Conservation (phyloP, 1,284 basidiomycete species). For the Austroboletus niveus region DNA sequence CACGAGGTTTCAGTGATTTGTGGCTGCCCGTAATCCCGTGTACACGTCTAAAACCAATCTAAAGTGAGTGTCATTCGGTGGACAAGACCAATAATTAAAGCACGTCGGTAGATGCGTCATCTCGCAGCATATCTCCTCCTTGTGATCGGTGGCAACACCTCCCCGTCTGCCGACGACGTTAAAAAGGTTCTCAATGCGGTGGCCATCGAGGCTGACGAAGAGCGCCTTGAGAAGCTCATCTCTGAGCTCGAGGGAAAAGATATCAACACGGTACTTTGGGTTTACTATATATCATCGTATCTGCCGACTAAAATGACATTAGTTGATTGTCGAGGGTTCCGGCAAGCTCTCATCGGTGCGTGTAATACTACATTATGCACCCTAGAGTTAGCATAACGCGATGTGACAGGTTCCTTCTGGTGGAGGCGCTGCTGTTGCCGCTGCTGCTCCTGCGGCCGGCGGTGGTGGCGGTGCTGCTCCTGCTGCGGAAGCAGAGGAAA, state of each 20-base stretch:
- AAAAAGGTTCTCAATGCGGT: conserved; percentile 86
- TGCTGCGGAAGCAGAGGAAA: conserved; percentile 62
- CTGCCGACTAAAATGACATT: neutral
- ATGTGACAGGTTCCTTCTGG: conserved; percentile 73
- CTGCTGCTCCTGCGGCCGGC: conserved; percentile 46
- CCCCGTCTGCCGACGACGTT: conserved; percentile 87
- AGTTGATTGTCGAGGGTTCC: conserved; percentile 92
- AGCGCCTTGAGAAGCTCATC: conserved; percentile 83
- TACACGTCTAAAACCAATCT: conserved; percentile 34
- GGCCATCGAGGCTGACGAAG: conserved; percentile 87
- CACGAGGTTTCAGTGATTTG: conserved; percentile 66
- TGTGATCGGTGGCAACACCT: conserved; percentile 89
- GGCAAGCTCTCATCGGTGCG: conserved; percentile 92
- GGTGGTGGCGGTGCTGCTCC: conserved; percentile 57
- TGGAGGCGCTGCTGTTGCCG: conserved; percentile 64
- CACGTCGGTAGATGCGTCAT: conserved; percentile 79
- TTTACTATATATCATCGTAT: neutral
- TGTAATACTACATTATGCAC: conserved; percentile 28
- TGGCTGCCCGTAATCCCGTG: conserved; percentile 66
- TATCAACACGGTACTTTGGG: conserved; percentile 65
- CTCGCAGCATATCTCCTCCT: conserved; percentile 98
- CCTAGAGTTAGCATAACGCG: conserved; percentile 14
- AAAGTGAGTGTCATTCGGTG: conserved; percentile 39
- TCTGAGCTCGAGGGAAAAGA: conserved; percentile 94
- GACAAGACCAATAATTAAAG: conserved; percentile 1